phyloP scores from a whole-genome alignment of 73 alveolate genomes.

The Effrenium voratum region DNA sequence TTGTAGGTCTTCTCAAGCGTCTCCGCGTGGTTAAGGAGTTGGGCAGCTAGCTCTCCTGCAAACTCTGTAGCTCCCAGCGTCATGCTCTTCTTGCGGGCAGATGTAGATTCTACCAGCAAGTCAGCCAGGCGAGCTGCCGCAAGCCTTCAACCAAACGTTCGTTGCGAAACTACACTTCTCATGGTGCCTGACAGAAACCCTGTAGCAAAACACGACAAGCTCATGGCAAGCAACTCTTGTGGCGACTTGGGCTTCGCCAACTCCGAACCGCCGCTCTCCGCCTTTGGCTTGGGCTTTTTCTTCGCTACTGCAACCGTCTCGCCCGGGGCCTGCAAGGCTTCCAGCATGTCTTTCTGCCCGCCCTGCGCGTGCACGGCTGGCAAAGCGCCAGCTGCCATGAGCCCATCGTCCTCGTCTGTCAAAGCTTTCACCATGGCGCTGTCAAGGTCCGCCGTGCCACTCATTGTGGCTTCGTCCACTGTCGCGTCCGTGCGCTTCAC shows the following conservation, averaged over 20 bases:
- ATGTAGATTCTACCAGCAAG: neutral
- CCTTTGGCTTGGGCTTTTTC: neutral
- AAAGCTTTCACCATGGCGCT: neutral
- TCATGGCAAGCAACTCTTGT: neutral
- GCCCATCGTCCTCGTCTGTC: neutral
- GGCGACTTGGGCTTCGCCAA: neutral
- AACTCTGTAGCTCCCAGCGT: conserved; percentile 1
- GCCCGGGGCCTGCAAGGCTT: neutral
- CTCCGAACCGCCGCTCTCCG: neutral
- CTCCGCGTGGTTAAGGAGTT: conserved; percentile 10
- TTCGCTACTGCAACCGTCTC: neutral
- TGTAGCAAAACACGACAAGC: too few species aligned
- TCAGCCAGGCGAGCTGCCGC: neutral
- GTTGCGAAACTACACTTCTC: too few species aligned
- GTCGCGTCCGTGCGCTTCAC: neutral
- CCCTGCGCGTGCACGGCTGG: neutral
- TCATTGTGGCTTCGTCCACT: neutral
- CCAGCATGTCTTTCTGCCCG: conserved; percentile 4
- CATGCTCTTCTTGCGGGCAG: conserved; percentile 33
- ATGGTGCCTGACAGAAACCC: too few species aligned
- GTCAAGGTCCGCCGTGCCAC: neutral
- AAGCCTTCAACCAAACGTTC: too few species aligned
- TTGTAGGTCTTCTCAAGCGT: conserved; percentile 13
- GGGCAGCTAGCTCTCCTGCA: conserved; percentile 3
- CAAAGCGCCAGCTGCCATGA: neutral